Evolutionary conservation across 805 yeast species (phyloP), one percentile per base, ranked within the genome.

Genomic region (Suhomyces sp.): DNA sequence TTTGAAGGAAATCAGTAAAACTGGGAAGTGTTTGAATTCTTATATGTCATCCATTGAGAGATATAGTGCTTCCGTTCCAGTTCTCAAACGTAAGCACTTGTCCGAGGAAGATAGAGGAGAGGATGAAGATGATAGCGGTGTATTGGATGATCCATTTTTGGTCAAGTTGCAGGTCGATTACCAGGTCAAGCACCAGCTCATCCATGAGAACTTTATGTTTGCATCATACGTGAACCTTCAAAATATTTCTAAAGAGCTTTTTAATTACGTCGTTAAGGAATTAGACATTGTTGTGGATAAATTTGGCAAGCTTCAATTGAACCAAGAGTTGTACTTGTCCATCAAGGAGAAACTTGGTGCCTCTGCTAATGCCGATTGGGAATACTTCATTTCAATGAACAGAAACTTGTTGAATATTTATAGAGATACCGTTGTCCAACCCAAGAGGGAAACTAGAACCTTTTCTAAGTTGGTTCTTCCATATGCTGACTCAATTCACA

Each of bases 1-100:
- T 26, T 54, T 68, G 12, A 72, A 62, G 46, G 79, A 75, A 66
- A 79, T 87, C 52, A 78, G 78, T 50, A 82, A 80, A 52, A 86
- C 96, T 1, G 86, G 85, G 52, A 67, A 70, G 41, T 82, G 83
- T 31, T 65, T 86, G 51, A 66, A 60, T 33, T 55, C 57, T 42
- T 76, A 70, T 53, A 67, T 64, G 57, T 52, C 57, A 24, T 60
- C 77, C 1, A 60, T 75, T 10, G 75, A 72, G 51, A 58, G 66
- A 15, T 74, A 73, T 56, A 66, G 67, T 36, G 52, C 54, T 12
- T 67, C 72, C 45, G 75, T 76, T 51, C 84, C 61, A 47, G 69
- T 72, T 5, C 48, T 65, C 29, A 61, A 59, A 27, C 60, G 61
- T 57, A 62, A 27, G 15, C 31, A 50, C 50, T 13, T 54, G 40